Base-by-base conservation (phyloP, 1,284 basidiomycete genomes). In the Cryptococcus sp. region DNA sequence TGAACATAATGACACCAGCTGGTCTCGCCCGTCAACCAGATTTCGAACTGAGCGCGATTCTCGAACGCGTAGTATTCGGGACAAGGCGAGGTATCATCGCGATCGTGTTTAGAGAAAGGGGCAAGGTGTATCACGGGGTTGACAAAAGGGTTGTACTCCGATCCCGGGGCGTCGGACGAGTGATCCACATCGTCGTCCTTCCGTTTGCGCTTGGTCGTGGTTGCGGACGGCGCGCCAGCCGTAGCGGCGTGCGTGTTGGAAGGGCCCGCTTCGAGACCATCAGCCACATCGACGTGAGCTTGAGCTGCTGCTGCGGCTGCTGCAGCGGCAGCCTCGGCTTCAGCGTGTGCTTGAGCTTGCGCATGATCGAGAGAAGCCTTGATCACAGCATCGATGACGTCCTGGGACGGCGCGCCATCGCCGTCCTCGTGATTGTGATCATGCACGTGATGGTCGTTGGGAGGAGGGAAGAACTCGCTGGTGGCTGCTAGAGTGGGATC, bases 1-100 rank as follows among this genome's bases (percentile, higher is more conserved):
- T 78, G 76, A n/a, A 78, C 76, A 50, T 69, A 76, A 63, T 78
- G 76, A 64, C 76, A 78, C 76, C 76, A 78, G 47, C 62, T 67
- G 40, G 57, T 64, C 61, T 78, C 76, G 19, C 70, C 74, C 50
- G 68, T 64, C 19, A 78, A 60, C 76, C 76, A 78, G 5, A 56
- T 62, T 0, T 73, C 62, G 50, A 78, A 78, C 45, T 72, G 61
- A 23, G 54, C 58, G 44, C 65, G 56, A 44, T 57, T 67, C 1
- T 48, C 41, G 48, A 78, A 78, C 13, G 48, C 46, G 5, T 71
- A 56, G 27, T 66, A 51, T 47, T 70, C 58, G 3, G 76, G 76
- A 62, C 67, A 62, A 10, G 72, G 72, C n/a, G 71, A 71, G 7
- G 60, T 50, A 8, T 69, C 68, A 44, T 61, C 61, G n/a, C 75